phyloP scores from a whole-genome alignment of 2,329 filamentous ascomycete genomes.

The Periconia digitata region DNA sequence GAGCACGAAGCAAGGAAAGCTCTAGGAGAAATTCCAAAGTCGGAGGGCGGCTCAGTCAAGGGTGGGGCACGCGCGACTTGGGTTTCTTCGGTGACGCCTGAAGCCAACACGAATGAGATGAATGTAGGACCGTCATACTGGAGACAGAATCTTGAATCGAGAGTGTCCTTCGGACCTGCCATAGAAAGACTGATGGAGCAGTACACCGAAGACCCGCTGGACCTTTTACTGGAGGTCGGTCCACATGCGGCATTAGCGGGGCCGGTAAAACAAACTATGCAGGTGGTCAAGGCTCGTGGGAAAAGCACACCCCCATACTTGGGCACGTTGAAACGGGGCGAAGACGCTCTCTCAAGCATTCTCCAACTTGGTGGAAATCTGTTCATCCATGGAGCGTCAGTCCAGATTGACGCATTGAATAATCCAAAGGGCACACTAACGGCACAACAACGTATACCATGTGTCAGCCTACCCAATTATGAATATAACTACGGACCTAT shows the following conservation, averaged over 20 bases:
- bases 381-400: conserved; percentile 5
- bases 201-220: not conserved
- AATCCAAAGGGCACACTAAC: conserved; percentile 4
- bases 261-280: conserved; percentile 17
- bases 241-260: conserved; percentile 4
- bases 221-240: conserved; percentile 9
- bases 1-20: not conserved
- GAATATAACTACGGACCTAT: conserved; percentile 17
- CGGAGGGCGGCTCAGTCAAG: not conserved
- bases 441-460: not conserved
- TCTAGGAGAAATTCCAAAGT: not conserved
- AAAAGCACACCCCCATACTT: conserved; percentile 3
- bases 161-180: conserved; percentile 19
- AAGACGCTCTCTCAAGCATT: conserved; percentile 12
- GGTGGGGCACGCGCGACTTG: conserved; percentile 2
- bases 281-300: conserved; percentile 20
- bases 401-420: conserved; percentile 19
- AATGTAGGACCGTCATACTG: conserved; percentile 15
- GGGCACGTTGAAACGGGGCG: conserved; percentile 9
- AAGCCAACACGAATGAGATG: conserved; percentile 1
- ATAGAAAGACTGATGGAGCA: not conserved
- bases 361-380: conserved; percentile 18
- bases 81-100: conserved; percentile 14
- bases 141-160: conserved; percentile 19
- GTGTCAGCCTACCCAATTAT: conserved; percentile 18